Evolutionary conservation across 768 basidiomycete species (phyloP).

Genomic region (Leccinum incarnatum): DNA sequence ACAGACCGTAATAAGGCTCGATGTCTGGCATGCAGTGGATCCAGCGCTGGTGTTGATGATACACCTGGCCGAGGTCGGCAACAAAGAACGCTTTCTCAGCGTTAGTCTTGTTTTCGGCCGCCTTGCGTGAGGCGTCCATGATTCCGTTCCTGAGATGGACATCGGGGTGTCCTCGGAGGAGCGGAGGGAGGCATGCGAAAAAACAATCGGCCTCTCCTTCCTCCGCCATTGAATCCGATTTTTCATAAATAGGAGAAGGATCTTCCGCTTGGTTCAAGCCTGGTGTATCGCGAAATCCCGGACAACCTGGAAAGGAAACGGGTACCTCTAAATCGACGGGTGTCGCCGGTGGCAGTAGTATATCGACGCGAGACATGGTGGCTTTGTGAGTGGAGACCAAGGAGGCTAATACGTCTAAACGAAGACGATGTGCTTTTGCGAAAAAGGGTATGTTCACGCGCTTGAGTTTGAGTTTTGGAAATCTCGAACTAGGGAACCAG

Average conservation of each 20-base stretch:
- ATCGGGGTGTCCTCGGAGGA: conserved; percentile 66
- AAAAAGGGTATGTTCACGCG: conserved; percentile 24
- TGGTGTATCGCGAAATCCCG: conserved; percentile 24
- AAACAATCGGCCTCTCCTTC: conserved; percentile 41
- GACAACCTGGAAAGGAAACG: conserved; percentile 30
- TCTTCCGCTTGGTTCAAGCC: conserved; percentile 9
- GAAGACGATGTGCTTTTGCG: conserved; percentile 25
- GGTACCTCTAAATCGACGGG: conserved; percentile 30
- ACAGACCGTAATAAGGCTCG: conserved; percentile 91
- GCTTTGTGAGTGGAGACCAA: conserved; percentile 25
- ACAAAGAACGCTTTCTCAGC: conserved; percentile 97
- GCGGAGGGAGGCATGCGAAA: conserved; percentile 64
- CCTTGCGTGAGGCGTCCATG: conserved; percentile 55
- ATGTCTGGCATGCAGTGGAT: conserved; percentile 70
- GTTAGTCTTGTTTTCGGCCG: conserved; percentile 55
- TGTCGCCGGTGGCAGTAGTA: conserved; percentile 35
- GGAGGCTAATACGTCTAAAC: conserved; percentile 24
- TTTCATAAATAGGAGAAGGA: conserved; percentile 36
- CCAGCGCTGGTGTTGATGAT: conserved; percentile 85
- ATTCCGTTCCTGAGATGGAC: conserved; percentile 77
- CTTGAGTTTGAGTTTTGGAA: conserved; percentile 28
- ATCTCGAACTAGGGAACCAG: conserved; percentile 65
- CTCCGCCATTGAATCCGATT: conserved; percentile 43
- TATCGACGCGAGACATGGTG: conserved; percentile 58
- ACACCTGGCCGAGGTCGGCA: conserved; percentile 87